These are phyloP conservation scores for Rosa rugosa DNA, from an alignment of 306 rosid species.

Conservation along the genomic window DNA sequence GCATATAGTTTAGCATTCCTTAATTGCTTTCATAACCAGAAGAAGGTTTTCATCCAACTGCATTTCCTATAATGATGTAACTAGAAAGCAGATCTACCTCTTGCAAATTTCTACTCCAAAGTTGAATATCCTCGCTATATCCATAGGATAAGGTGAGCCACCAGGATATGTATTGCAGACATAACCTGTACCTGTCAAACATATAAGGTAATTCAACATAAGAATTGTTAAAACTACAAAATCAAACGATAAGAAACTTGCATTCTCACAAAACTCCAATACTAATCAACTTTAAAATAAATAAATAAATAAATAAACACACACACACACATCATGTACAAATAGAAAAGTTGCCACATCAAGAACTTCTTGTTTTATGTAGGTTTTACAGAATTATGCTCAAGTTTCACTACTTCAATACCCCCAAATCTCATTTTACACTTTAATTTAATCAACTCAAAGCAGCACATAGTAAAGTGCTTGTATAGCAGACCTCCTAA, in stretches of 20 bases:
- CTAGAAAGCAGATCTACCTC: conserved; percentile 47
- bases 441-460: neutral
- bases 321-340: neutral
- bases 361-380: neutral
- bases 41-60: neutral
- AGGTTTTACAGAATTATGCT: neutral
- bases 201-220: conserved; percentile 11
- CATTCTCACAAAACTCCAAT: neutral
- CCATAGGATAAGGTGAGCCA: conserved; percentile 64
- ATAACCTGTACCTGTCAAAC: conserved; percentile 67
- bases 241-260: neutral
- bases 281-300: neutral
- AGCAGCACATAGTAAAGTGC: conserved; percentile 11
- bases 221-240: neutral
- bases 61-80: neutral
- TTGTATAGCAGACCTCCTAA: conserved; percentile 64
- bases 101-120: conserved; percentile 66
- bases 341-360: neutral
- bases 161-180: conserved; percentile 77
- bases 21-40: neutral
- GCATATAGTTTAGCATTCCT: conserved; percentile 6
- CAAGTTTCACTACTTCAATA: neutral
- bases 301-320: neutral
- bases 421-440: neutral
- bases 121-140: conserved; percentile 83